Evolutionary conservation across 2,329 filamentous ascomycete genomes (phyloP).

Genomic region (Colletotrichum sublineola): DNA sequence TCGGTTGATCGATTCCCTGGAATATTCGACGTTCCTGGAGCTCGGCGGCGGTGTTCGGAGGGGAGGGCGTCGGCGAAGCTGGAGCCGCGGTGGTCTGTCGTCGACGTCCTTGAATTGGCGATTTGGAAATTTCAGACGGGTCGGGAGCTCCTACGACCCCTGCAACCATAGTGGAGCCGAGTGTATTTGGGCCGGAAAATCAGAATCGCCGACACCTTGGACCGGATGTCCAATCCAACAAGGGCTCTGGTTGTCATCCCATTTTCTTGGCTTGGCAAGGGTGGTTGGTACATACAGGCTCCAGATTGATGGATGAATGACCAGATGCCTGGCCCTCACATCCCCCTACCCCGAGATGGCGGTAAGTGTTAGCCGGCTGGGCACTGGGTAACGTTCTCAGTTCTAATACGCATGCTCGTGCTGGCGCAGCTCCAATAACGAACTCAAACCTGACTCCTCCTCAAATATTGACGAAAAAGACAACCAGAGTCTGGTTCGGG

Average conservation of each 20-base stretch:
- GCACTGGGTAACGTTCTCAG: slow-evolving; percentile 12
- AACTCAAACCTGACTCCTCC: slow-evolving; percentile 14
- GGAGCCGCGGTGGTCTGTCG: slow-evolving; percentile 34
- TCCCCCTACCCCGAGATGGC: slow-evolving; percentile 27
- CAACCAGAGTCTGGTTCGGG: not conserved
- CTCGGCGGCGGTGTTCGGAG: slow-evolving; percentile 19
- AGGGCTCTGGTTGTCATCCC: slow-evolving; percentile 16
- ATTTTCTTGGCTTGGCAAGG: slow-evolving; percentile 22
- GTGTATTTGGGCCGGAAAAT: slow-evolving; percentile 18
- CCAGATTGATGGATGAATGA: slow-evolving; percentile 16
- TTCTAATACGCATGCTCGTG: slow-evolving; percentile 8
- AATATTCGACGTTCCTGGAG: slow-evolving; percentile 12
- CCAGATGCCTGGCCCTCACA: slow-evolving; percentile 14
- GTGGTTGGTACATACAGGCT: not conserved
- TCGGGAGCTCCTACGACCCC: slow-evolving; percentile 33
- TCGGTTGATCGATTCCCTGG: not conserved
- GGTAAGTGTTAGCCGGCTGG: slow-evolving; percentile 28
- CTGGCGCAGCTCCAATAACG: slow-evolving; percentile 8
- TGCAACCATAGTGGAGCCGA: slow-evolving; percentile 26
- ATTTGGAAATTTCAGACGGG: slow-evolving; percentile 42
- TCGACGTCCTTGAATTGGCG: slow-evolving; percentile 33
- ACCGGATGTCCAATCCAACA: not conserved
- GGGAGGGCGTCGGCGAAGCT: slow-evolving; percentile 17
- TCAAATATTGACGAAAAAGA: not conserved
- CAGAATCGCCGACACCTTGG: slow-evolving; percentile 6